Base-by-base conservation (phyloP, 192 early-diverging fungal genomes). In the Thamnidium elegans region DNA sequence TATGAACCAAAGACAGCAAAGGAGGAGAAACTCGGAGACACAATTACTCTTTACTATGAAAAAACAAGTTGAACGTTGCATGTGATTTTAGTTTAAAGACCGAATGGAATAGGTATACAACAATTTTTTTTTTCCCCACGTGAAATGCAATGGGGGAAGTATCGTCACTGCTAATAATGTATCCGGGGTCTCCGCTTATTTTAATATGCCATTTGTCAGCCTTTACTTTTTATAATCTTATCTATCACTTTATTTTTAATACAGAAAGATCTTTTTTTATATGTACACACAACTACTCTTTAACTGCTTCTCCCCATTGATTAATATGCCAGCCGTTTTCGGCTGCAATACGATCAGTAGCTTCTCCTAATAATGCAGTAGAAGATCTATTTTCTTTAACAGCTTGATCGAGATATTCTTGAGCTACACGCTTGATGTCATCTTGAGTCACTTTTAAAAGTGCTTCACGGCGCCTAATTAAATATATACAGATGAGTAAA, bases 361-460 rank as follows among this genome's bases (percentile, higher is more conserved):
- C n/a, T 42, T 69, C 67, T 15, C 76, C 78, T 54, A 79, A 65
- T 30, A 79, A 59, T 58, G 78, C 65, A 17, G 77, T 53, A 15
- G 78, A 82, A 63, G 61, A 79, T n/a, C 55, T 58, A 11, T 54
- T 11, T 48, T 73, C 50, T 17, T n/a, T 17, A 8, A 52, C 63
- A 30, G 50, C 7, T 14, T 53, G 21, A 20, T 21, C 32, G 5
- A 64, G 50, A 23, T 64, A 64, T 26, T 42, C 23, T 13, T 75
- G 61, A 1, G 93, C 94, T 4, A 79, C 92, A 8, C 86, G 73
- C 69, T 87, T 84, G 23, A 95, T 77, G 65, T 91, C 88, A 6
- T 78, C 73, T 36, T 87, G 73, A 1, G 83, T 86, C 44, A 90
- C 86, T 13, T 65, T 81, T 55, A 95, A 81, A 56, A 94, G 79